Evolutionary conservation across 208 protist species (phyloP), one percentile per base, ranked within the genome.

Genomic region (Wallacemonas rigidus): DNA sequence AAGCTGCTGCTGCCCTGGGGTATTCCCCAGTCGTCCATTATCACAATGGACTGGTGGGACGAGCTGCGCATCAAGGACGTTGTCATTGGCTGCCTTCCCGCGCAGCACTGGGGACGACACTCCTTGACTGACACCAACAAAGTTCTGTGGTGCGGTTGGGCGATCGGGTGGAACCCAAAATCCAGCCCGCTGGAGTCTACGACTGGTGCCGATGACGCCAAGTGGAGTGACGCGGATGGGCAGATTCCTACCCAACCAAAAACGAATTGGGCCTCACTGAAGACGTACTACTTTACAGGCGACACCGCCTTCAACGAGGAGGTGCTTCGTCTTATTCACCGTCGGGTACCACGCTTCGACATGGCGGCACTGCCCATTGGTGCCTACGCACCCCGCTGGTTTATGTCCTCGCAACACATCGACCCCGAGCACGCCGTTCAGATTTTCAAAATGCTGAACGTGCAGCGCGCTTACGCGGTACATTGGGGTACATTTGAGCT

Each of bases 401-500:
- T 94, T 60, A 83, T 96, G 77, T 56, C 57, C 0, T 41, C 12
- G 0, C 68, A 83, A 38, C 93, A 97, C 71, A 74, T 93, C 12
- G 75, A 93, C 67, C 89, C 91, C 15, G 76, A 79, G 64, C 70
- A 93, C 63, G 86, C 89, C 4, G 88, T 93, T n/a, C 51, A 90
- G 57, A 88, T 94, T 17, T 89, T 93, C 56, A 69, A 86, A 48
- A 83, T 92, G 36, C 48, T 94, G 26, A 67, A 81, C 41, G 70
- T 78, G 2, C 77, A 85, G 53, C 53, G 67, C 5, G 76, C 76
- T 0, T 77, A 92, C 44, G 91, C 73, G 8, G 87, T 97, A 44
- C 93, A 97, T 81, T 97, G 86, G 84, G 90, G 81, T 35, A 97
- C 93, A 14, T 97, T 95, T 67, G 71, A 90, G 64, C 82, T 97